A percentile compares a stretch with the other conserved stretches of the same genome.
Conservation (phyloP, 176 grass and related monocot species). For the Thinopyrum elongatum region DNA sequence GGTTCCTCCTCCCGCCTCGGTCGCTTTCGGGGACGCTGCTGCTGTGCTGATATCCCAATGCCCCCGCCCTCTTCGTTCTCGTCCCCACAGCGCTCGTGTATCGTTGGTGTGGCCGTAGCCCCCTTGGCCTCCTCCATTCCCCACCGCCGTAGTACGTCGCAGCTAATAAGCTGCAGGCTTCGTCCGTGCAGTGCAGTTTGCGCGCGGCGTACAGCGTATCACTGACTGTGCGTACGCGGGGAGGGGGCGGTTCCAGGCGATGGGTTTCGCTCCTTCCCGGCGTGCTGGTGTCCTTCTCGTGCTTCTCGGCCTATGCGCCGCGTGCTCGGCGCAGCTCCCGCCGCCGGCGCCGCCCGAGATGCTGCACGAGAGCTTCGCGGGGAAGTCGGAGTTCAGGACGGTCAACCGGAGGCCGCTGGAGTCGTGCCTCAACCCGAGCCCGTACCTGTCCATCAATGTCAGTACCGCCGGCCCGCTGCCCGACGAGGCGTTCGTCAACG, state of each 20-base stretch:
- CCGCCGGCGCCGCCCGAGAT: not conserved
- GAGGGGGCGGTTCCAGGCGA: not conserved
- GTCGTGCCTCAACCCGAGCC: slow-evolving; percentile 39
- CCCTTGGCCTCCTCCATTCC: not conserved
- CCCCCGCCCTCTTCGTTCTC: not conserved
- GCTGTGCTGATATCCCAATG: not conserved
- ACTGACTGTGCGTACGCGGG: not conserved
- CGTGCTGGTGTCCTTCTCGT: not conserved
- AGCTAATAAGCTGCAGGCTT: not conserved
- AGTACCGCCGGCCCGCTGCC: slow-evolving; percentile 32
- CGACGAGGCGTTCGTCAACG: slow-evolving; percentile 57
- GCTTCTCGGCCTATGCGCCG: not conserved
- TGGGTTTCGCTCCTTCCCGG: not conserved
- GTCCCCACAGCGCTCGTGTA: not conserved
- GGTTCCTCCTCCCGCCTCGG: not conserved
- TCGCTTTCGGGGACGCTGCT: not conserved
- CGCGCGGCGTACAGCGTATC: not conserved
- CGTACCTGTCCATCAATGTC: slow-evolving; percentile 51
- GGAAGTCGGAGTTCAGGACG: slow-evolving; percentile 76
- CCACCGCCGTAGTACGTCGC: not conserved
- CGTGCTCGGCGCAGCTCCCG: not conserved
- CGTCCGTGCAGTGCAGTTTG: not conserved
- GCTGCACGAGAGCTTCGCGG: slow-evolving; percentile 39
- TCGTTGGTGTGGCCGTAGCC: not conserved
- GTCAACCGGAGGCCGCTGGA: slow-evolving; percentile 61